Base-by-base conservation (phyloP, 257 asterid genomes). In the Anisodus tanguticus region DNA sequence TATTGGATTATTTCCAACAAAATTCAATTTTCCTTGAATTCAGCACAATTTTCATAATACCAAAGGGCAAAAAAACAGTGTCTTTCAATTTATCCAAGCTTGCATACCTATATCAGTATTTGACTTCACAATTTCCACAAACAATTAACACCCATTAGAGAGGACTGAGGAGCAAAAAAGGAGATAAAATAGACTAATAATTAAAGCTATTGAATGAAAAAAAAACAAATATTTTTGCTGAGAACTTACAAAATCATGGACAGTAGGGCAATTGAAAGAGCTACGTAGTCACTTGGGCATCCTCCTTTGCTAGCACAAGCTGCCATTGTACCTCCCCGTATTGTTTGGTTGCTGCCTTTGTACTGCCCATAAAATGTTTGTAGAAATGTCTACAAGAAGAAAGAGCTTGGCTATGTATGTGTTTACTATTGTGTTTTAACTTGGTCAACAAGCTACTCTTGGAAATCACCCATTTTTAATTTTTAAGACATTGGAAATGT, bases 211-310 rank as follows among this genome's bases (percentile, higher is more conserved):
- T 47, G 54, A 47, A 72, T 3, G 3, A 47, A 45, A 72, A 74
- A 49, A 5, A 11, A 22, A 31, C 35, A 31, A 13, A 74, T 2
- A 11, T 5, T n/a, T 47, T 26, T n/a, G 8, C 4, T 51, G 45
- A 68, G 3, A 69, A 80, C 87, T 86, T 89, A 94, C 98, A 90
- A 78, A 84, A 92, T 71, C 19, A 92, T 74, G 26, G 94, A 92
- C 74, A 90, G 64, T 39, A 89, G 51, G 13, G 98, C 88, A 88
- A 92, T 86, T 82, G 97, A 91, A 83, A 93, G n/a, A 58, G 97
- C 93, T 51, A 89, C 88, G 67, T 93, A 94, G 85, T 94, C 98
- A 84, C 94, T 94, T 78, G 95, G 93, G 86, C 97, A 94, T 84
- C 98, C 97, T 83, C 98, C 98, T 83, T 88, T 88, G 11, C 74